These are phyloP conservation scores for Melanogaster broomeanus DNA, from an alignment of 768 basidiomycete species.

Conservation along the genomic window DNA sequence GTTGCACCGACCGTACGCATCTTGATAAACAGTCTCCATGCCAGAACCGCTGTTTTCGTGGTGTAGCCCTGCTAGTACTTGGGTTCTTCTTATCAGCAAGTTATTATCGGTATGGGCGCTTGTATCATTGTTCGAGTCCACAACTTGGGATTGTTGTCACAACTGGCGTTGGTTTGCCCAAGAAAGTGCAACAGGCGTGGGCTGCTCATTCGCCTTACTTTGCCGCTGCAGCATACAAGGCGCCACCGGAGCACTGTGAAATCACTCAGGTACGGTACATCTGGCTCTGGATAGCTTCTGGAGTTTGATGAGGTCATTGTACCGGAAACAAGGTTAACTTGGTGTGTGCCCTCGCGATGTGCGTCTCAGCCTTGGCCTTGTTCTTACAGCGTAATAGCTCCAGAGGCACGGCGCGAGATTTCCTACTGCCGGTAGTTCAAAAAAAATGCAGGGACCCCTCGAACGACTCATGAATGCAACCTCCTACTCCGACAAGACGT, in stretches of 20 bases:
- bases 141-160: not conserved
- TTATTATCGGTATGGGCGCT: conserved; percentile 14
- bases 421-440: conserved; percentile 56
- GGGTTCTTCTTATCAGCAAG: conserved; percentile 11
- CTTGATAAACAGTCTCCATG: not conserved
- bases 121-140: conserved; percentile 3
- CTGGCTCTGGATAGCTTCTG: not conserved
- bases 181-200: conserved; percentile 44
- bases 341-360: conserved; percentile 15
- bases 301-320: not conserved
- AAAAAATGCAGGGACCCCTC: conserved; percentile 48
- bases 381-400: conserved; percentile 44
- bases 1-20: not conserved
- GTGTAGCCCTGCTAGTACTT: conserved; percentile 11
- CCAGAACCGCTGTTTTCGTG: conserved; percentile 3
- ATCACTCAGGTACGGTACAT: conserved; percentile 51
- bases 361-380: too few species aligned
- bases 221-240: conserved; percentile 44
- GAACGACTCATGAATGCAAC: conserved; percentile 52
- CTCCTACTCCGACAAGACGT: conserved; percentile 42
- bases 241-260: conserved; percentile 49
- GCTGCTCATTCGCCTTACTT: conserved; percentile 64
- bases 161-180: conserved; percentile 9
- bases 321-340: conserved; percentile 25
- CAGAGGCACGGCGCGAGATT: conserved; percentile 82